Evolutionary conservation across 129 eudicot genomes (phyloP).

Genomic region (Tagetes patula): DNA sequence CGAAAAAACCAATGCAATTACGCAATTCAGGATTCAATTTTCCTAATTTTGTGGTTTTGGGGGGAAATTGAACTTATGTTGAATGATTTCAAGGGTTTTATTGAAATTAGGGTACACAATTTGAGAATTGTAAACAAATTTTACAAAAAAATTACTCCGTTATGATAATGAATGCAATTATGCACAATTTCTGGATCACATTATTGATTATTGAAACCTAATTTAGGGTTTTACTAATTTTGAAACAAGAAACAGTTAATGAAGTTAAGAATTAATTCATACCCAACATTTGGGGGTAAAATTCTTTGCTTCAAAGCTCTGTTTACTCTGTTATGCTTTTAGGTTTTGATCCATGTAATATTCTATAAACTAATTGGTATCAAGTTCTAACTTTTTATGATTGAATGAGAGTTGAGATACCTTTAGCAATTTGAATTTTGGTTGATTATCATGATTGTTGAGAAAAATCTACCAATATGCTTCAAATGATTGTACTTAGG

Average conservation of each 20-base stretch:
- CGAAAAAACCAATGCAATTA: conserved; percentile 10
- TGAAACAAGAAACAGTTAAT: conserved; percentile 4
- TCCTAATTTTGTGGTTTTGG: conserved; percentile 15
- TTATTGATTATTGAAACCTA: background rate
- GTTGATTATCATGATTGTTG: conserved; percentile 22
- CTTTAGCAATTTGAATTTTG: conserved; percentile 26
- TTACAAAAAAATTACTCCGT: too few species aligned
- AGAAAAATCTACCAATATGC: conserved; percentile 16
- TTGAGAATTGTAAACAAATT: background rate
- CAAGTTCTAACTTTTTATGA: conserved; percentile 20
- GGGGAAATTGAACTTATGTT: background rate
- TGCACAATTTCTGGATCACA: conserved; percentile 1
- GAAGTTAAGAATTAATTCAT: conserved; percentile 12
- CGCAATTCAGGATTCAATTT: conserved; percentile 4
- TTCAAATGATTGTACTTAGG: conserved; percentile 20
- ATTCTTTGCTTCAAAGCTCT: conserved; percentile 31
- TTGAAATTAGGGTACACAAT: background rate
- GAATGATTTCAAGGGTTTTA: too few species aligned
- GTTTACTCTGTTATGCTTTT: conserved; percentile 24
- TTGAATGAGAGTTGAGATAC: conserved; percentile 1
- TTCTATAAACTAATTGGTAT: background rate
- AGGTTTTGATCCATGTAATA: conserved; percentile 12
- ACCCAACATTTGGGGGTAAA: background rate
- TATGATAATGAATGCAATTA: background rate
- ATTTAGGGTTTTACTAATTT: conserved; percentile 18